Percentiles rank a stretch among this genome's conserved stretches.
Evolutionary conservation across 306 rosid genomes (phyloP).

Genomic region (Vachellia collinsii): DNA sequence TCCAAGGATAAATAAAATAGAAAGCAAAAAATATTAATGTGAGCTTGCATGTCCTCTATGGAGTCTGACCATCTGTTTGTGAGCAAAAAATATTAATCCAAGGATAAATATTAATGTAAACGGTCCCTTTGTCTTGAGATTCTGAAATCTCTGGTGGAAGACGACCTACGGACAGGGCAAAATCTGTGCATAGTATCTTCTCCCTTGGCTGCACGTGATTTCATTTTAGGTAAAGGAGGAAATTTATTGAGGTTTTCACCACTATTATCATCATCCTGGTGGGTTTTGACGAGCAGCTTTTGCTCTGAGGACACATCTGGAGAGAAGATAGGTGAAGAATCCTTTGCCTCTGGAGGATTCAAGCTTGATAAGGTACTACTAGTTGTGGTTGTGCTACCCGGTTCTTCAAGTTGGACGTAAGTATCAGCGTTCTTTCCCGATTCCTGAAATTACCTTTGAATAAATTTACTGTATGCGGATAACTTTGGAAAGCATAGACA

Average conservation of each 20-base stretch:
- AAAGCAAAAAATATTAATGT: background rate
- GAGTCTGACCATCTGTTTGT: conserved; percentile 1
- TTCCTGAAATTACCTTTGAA: conserved; percentile 47
- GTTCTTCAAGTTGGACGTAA: conserved; percentile 50
- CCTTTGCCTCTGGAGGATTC: conserved; percentile 49
- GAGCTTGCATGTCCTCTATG: background rate
- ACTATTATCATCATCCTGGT: conserved; percentile 35
- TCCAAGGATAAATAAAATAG: background rate
- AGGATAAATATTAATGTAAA: no score
- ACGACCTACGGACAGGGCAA: conserved; percentile 55
- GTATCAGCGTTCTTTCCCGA: conserved; percentile 31
- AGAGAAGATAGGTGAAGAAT: conserved; percentile 48
- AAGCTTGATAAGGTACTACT: conserved; percentile 58
- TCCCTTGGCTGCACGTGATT: conserved; percentile 23
- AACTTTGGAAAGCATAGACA: background rate
- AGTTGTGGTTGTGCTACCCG: conserved; percentile 36
- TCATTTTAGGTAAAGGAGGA: conserved; percentile 48
- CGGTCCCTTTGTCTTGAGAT: background rate
- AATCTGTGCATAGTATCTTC: conserved; percentile 46
- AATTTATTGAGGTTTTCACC: conserved; percentile 38
- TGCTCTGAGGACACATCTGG: conserved; percentile 39
- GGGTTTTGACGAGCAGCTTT: conserved; percentile 35
- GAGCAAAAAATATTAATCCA: no score
- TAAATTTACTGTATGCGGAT: background rate
- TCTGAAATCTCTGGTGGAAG: conserved; percentile 37